These are phyloP conservation scores for Aphanomyces euteiches DNA, from an alignment of 352 stramenopile genomes.

Conservation along the genomic window DNA sequence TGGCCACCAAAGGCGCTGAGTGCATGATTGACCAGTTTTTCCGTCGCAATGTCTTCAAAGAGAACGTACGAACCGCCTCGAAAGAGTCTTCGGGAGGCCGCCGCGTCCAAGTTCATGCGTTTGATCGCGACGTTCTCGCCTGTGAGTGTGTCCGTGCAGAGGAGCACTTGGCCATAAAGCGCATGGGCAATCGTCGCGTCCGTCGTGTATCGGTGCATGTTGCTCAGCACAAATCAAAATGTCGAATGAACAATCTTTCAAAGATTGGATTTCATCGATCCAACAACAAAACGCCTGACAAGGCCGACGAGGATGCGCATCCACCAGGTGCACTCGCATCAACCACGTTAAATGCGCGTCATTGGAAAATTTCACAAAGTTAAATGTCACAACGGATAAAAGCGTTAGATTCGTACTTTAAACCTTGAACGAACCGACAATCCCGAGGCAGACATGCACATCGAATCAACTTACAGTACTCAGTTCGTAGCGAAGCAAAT, in stretches of 20 bases:
- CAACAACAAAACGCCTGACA: too few relatives aligned
- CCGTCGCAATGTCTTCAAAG: slow-evolving; percentile 71
- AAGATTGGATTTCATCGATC: too few relatives aligned
- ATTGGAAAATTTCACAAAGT: neutral
- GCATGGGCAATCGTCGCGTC: slow-evolving; percentile 60
- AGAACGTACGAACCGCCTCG: slow-evolving; percentile 52
- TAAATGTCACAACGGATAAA: too few relatives aligned
- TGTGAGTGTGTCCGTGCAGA: slow-evolving; percentile 58
- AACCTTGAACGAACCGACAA: too few relatives aligned
- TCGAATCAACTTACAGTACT: too few relatives aligned
- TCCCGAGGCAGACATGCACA: too few relatives aligned
- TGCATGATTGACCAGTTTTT: slow-evolving; percentile 64
- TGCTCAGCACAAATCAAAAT: neutral
- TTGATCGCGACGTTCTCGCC: slow-evolving; percentile 68
- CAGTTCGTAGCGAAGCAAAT: too few relatives aligned
- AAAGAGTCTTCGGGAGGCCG: slow-evolving; percentile 49
- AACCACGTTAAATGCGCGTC: neutral
- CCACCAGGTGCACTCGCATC: too few relatives aligned
- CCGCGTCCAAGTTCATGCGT: slow-evolving; percentile 60
- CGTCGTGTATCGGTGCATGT: slow-evolving; percentile 72
- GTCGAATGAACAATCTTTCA: too few relatives aligned
- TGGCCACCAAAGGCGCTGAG: slow-evolving; percentile 60
- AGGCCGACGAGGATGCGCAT: too few relatives aligned
- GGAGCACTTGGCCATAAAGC: slow-evolving; percentile 77
- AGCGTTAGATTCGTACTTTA: too few relatives aligned